Percentiles rank a stretch among this genome's conserved stretches.
Conservation (phyloP, 2,329 filamentous ascomycete genomes). For the Eurotiales sp. region DNA sequence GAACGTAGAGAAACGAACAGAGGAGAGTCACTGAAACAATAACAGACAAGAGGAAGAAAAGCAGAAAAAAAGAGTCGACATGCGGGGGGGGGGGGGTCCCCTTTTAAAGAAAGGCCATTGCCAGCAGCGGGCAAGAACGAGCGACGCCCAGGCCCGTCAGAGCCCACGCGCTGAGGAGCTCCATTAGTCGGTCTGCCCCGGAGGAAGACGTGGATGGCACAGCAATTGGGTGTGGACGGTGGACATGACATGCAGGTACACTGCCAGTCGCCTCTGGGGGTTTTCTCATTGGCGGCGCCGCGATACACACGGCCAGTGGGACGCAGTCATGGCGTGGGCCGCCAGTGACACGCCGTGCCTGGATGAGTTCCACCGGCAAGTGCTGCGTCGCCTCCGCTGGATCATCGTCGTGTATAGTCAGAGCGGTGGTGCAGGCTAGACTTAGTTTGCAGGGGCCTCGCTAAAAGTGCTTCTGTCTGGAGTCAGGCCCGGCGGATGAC, state of each 20-base stretch:
- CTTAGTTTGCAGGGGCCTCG: too few relatives aligned
- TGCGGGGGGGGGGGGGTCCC: not conserved
- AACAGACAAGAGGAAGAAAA: not conserved
- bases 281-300: too few relatives aligned
- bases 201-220: not conserved
- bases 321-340: too few relatives aligned
- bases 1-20: not conserved
- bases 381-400: too few relatives aligned
- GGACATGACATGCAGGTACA: too few relatives aligned
- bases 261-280: too few relatives aligned
- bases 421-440: too few relatives aligned
- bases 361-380: not conserved
- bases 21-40: not conserved
- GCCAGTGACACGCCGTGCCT: not conserved
- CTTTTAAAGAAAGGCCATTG: constrained; percentile 3
- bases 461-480: too few relatives aligned
- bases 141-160: not conserved
- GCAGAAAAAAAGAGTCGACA: not conserved
- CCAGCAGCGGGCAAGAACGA: not conserved
- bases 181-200: not conserved
- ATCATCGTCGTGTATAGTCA: too few relatives aligned
- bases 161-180: not conserved
- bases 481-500: too few relatives aligned
- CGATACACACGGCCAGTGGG: too few relatives aligned
- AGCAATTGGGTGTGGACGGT: too few relatives aligned